A percentile compares a stretch with the other conserved stretches of the same genome.
Conservation (phyloP, 108 stramenopile genomes). For the Aurantiochytrium sp. region DNA sequence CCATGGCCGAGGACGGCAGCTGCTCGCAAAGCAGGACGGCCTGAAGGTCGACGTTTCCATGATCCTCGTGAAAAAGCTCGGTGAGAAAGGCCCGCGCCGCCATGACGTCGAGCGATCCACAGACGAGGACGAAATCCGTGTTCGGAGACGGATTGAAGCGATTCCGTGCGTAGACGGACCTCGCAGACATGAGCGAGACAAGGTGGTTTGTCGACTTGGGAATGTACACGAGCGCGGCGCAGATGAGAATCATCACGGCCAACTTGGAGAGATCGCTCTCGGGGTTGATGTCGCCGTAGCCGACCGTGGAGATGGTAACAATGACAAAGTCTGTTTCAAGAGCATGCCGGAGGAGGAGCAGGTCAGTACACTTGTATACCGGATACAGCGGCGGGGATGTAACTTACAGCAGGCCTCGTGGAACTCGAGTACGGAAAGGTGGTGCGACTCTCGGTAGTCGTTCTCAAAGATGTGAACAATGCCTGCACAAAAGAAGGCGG, state of each 20-base stretch:
- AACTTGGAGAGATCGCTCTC: neutral
- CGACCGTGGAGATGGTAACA: conserved; percentile 23
- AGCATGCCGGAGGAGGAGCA: too few species aligned
- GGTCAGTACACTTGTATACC: too few species aligned
- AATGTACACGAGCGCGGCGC: neutral
- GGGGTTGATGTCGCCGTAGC: conserved; percentile 28
- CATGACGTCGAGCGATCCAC: neutral
- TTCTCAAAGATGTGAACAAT: conserved; percentile 8
- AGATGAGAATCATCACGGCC: neutral
- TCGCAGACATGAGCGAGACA: neutral
- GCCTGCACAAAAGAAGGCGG: conserved; percentile 19
- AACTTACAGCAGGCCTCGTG: neutral
- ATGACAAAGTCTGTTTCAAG: conserved; percentile 26
- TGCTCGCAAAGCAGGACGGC: conserved; percentile 18
- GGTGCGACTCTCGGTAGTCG: neutral
- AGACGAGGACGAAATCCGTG: neutral
- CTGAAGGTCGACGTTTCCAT: conserved; percentile 5
- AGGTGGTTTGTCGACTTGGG: conserved; percentile 11
- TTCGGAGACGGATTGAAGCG: neutral
- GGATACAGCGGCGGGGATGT: too few species aligned
- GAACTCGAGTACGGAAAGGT: neutral
- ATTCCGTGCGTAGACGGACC: neutral
- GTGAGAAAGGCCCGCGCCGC: neutral
- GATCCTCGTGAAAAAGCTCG: conserved; percentile 17
- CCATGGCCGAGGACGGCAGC: neutral